phyloP scores from a whole-genome alignment of 768 basidiomycete species.

The Mycena galericulata region DNA sequence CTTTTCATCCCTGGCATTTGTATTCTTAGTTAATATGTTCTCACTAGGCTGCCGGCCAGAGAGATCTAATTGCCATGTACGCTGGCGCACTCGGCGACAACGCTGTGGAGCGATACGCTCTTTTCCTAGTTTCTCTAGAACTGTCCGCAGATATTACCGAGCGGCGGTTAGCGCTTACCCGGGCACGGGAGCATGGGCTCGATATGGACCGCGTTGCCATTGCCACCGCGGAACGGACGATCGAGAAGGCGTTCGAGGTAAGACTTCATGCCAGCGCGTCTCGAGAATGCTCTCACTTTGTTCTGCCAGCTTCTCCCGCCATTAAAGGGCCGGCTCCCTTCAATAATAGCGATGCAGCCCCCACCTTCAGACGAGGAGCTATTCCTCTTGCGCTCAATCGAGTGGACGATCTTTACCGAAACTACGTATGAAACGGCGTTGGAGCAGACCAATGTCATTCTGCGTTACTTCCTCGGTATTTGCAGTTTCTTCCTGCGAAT shows the following conservation, averaged over 20 bases:
- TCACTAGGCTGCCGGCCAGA: conserved; percentile 76
- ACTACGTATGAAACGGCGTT: conserved; percentile 83
- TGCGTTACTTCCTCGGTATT: conserved; percentile 90
- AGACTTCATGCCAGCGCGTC: conserved; percentile 26
- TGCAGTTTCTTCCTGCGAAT: neutral
- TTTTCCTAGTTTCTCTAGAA: conserved; percentile 86
- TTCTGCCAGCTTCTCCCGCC: conserved; percentile 61
- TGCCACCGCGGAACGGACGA: conserved; percentile 82
- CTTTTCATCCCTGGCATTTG: neutral
- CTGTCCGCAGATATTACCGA: conserved; percentile 72
- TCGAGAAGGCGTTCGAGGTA: conserved; percentile 78
- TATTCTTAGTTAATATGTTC: neutral
- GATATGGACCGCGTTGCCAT: conserved; percentile 85
- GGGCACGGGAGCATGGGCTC: conserved; percentile 87
- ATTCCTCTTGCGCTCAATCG: conserved; percentile 85
- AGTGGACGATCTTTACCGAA: conserved; percentile 89
- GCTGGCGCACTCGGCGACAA: conserved; percentile 91
- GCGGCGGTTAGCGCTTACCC: conserved; percentile 75
- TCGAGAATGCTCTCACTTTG: conserved; percentile 15
- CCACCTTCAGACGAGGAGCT: conserved; percentile 68
- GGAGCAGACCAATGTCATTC: conserved; percentile 87
- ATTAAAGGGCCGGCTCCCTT: conserved; percentile 69
- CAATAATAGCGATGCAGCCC: conserved; percentile 67
- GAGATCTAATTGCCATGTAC: conserved; percentile 93
- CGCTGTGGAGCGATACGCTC: conserved; percentile 91